phyloP scores from a whole-genome alignment of 371 early-diverging fungal species.

The Nematocida sp. region DNA sequence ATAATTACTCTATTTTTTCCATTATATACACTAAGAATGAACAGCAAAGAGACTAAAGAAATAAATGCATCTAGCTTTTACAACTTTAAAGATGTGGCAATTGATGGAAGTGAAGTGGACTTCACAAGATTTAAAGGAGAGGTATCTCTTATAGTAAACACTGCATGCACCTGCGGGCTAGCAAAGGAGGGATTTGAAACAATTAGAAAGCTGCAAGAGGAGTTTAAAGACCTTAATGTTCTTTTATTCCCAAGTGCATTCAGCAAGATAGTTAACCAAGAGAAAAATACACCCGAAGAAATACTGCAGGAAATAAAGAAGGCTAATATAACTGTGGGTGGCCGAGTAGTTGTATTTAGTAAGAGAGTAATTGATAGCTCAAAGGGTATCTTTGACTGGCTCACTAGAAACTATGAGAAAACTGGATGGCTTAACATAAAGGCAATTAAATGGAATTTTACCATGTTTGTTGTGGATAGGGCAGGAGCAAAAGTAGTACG shows the following conservation, averaged over 20 bases:
- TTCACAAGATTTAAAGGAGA: constrained; percentile 60
- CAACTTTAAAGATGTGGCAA: constrained; percentile 48
- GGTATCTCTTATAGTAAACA: constrained; percentile 77
- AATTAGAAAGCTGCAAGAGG: constrained; percentile 77
- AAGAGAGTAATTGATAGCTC: constrained; percentile 81
- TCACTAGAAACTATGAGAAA: constrained; percentile 73
- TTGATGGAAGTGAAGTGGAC: constrained; percentile 19
- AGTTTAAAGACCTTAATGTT: constrained; percentile 74
- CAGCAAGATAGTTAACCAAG: constrained; percentile 81
- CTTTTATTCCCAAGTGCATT: constrained; percentile 75
- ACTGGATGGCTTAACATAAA: constrained; percentile 72
- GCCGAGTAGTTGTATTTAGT: constrained; percentile 78
- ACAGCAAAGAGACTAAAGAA: neutral
- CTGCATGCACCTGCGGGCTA: constrained; percentile 88
- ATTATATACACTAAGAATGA: neutral
- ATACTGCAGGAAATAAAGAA: constrained; percentile 62
- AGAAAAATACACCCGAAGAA: constrained; percentile 72
- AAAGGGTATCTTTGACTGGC: constrained; percentile 74
- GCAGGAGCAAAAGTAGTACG: constrained; percentile 74
- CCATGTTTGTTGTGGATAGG: constrained; percentile 75
- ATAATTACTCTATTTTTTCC: neutral
- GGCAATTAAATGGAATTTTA: constrained; percentile 70
- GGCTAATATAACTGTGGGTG: constrained; percentile 66
- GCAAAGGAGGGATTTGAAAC: constrained; percentile 77
- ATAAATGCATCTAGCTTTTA: constrained; percentile 46